Evolutionary conservation across 345 rosid genomes (phyloP).

Genomic region (Eucalyptus microcorys): DNA sequence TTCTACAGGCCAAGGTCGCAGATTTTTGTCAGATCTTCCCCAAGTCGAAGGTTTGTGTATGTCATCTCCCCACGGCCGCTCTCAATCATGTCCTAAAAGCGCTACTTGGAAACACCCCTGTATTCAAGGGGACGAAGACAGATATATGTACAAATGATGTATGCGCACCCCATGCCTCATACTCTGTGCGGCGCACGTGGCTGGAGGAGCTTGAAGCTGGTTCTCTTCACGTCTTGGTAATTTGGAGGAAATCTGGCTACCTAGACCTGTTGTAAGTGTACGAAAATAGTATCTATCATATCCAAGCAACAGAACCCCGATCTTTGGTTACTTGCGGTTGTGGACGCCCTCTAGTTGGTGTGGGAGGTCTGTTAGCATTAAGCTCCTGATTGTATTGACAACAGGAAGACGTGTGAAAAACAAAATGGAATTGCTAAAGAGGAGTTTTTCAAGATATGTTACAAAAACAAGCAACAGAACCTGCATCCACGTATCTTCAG

Average conservation of each 20-base stretch:
- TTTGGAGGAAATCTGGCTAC: not conserved
- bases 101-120: not conserved
- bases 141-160: not conserved
- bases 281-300: conserved; percentile 17
- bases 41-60: not conserved
- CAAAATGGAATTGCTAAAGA: not conserved
- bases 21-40: not conserved
- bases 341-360: conserved; percentile 97
- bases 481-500: conserved; percentile 99
- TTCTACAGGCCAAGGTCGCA: not conserved
- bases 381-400: conserved; percentile 45
- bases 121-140: not conserved
- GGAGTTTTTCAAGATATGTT: not conserved
- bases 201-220: not conserved
- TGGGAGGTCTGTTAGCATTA: conserved; percentile 90
- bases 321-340: conserved; percentile 78
- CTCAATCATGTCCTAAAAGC: not conserved
- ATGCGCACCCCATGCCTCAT: not conserved
- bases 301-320: conserved; percentile 88
- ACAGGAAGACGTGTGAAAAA: not conserved
- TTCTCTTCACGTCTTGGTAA: not conserved
- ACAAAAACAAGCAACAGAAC: conserved; percentile 10
- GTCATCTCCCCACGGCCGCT: not conserved
- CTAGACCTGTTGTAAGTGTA: not conserved
- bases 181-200: not conserved